Base-by-base conservation (phyloP, 768 basidiomycete genomes). In the Naganishia friedmannii region DNA sequence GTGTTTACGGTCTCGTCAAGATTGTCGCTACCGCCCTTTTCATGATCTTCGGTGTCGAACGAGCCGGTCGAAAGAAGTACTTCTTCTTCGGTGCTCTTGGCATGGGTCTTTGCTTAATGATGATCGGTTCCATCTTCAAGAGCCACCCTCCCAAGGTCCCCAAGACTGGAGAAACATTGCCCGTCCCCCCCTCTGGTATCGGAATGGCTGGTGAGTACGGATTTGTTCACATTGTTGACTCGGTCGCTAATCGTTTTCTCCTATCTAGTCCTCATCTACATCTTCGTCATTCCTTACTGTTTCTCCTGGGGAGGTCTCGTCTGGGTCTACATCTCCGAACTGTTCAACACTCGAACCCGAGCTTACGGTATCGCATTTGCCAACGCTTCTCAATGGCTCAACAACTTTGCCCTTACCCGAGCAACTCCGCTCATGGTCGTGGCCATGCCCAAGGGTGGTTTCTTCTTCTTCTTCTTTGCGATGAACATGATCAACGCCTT, bases 281-380 rank as follows among this genome's bases (percentile, higher is more conserved):
- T 93, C 66, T 93, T 90, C 75, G 90, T 92, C 53, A 88, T 88
- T 78, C 92, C 92, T 80, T 93, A 92, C 80, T 90, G 88, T 3
- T 89, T 92, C 86, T 90, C 75, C 10, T 91, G 90, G 88, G 91
- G 90, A 23, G 87, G 87, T n/a, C 79, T 84, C 15, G 89, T 85
- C 19, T 82, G 81, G 83, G 86, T 90, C 26, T 89, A 88, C 73
- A 89, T 88, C 53, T 84, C 90, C 6, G 92, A 93, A 78, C 91
- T 93, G 74, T 93, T 93, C 71, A 53, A 63, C 67, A 69, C 70
- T 39, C 66, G 90, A 53, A 91, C 91, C 19, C 84, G 91, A 68
- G 89, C 91, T 74, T 91, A 89, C 74, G 92, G 92, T 45, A 82
- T 93, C 26, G 85, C 90, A 0, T 81, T 87, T 5, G 92, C 88